phyloP scores from a whole-genome alignment of 371 early-diverging fungal species.

The Gilbertella persicaria region DNA sequence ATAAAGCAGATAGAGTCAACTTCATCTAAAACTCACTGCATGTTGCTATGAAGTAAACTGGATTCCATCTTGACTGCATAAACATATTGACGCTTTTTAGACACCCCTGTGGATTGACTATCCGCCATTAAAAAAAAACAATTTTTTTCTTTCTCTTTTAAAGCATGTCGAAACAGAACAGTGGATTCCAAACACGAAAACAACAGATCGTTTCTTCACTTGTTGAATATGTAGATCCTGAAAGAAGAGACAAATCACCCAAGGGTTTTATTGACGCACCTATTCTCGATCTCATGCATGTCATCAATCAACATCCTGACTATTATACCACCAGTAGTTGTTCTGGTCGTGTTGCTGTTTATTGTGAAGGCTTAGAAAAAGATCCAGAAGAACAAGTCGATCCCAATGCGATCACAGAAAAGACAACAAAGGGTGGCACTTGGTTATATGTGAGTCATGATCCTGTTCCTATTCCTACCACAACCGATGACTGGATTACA shows the following conservation, averaged over 20 bases:
- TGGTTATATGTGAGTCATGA: constrained; percentile 68
- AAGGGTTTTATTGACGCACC: constrained; percentile 67
- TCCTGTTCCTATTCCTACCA: constrained; percentile 44
- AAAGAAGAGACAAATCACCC: constrained; percentile 62
- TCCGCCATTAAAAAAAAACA: too few species aligned
- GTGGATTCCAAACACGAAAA: constrained; percentile 33
- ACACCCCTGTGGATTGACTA: too few species aligned
- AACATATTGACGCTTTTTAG: too few species aligned
- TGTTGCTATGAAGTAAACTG: too few species aligned
- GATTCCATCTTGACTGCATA: too few species aligned
- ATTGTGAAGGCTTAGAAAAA: constrained; percentile 46
- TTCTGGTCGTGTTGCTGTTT: constrained; percentile 61
- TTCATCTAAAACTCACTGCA: too few species aligned
- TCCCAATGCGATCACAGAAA: constrained; percentile 8
- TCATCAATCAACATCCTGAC: constrained; percentile 69
- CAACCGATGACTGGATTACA: constrained; percentile 30
- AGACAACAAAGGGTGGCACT: constrained; percentile 56
- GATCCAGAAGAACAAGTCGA: constrained; percentile 11
- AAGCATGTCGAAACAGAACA: neutral
- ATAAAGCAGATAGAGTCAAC: too few species aligned
- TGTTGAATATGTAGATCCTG: constrained; percentile 54
- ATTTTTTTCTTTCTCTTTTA: neutral
- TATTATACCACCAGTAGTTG: constrained; percentile 68
- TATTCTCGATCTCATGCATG: constrained; percentile 62
- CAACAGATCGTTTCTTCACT: constrained; percentile 44